Evolutionary conservation across 495 filamentous ascomycete genomes (phyloP), one percentile per base, ranked within the genome.

Genomic region (Bryoglossum gracile): DNA sequence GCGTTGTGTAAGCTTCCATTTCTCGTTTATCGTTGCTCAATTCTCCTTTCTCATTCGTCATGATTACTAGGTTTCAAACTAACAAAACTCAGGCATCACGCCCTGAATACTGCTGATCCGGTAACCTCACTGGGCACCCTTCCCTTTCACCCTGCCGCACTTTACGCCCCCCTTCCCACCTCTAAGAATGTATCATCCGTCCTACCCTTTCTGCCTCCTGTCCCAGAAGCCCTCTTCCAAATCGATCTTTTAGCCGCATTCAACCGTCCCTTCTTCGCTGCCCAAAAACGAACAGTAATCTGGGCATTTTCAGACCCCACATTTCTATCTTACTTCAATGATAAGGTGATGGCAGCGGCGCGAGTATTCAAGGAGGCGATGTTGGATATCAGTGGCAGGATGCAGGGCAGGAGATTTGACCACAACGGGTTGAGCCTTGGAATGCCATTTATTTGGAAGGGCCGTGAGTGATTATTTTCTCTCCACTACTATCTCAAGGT

Each of bases 401-500:
- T 67, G 18, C 51, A 45, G 18, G 43, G 41, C 2, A 60, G 58
- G 28, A 45, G 21, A 0, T 69, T 69, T 53, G 65, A 65, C 53
- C 40, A 36, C 25, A 41, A 60, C 3, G 66, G 66, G 19, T 53
- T 69, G 14, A 51, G 45, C 24, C 58, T 62, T 42, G 66, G 65
- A 8, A 69, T 69, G 66, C 66, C 66, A 30, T 67, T 69, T 47
- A 30, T 67, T 4, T 69, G 63, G 63, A 60, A 13, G 26, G 13
- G 26, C 13, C 26, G n/a, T n/a, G n/a, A n/a, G n/a, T n/a, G n/a
- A n/a, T n/a, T n/a, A n/a, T n/a, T n/a, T n/a, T n/a, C n/a, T n/a
- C n/a, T n/a, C n/a, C n/a, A n/a, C n/a, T n/a, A n/a, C n/a, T n/a
- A n/a, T n/a, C n/a, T n/a, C n/a, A n/a, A n/a, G n/a, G n/a, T n/a